Evolutionary conservation across 2,329 filamentous ascomycete genomes (phyloP).

Genomic region (Knufia fluminis): DNA sequence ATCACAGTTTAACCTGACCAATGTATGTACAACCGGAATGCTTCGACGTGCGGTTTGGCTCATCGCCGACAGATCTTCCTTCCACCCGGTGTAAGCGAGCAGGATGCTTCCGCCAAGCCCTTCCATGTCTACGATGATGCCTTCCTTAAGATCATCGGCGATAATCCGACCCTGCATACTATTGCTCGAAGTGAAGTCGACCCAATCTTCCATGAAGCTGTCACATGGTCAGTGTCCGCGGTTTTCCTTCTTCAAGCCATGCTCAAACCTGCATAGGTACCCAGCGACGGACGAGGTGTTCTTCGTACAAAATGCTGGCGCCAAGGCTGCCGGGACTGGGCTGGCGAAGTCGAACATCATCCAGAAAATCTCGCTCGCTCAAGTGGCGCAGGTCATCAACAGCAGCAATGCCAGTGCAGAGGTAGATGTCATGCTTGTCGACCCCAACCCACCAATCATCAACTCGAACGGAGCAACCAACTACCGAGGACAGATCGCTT

Average conservation of each 20-base stretch:
- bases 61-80: constrained; percentile 33
- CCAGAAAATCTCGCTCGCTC: constrained; percentile 40
- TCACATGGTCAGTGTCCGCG: constrained; percentile 38
- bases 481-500: constrained; percentile 42
- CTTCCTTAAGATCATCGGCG: constrained; percentile 44
- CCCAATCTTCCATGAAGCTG: constrained; percentile 48
- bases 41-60: too few relatives aligned
- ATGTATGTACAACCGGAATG: too few relatives aligned
- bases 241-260: background rate
- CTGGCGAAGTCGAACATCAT: constrained; percentile 44
- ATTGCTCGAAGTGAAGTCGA: constrained; percentile 38
- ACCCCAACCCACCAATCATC: constrained; percentile 36
- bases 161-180: constrained; percentile 41
- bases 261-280: constrained; percentile 24
- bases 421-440: constrained; percentile 37
- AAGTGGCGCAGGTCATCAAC: constrained; percentile 32
- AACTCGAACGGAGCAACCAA: constrained; percentile 44
- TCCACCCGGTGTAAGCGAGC: constrained; percentile 36
- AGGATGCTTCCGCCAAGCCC: constrained; percentile 27
- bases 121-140: constrained; percentile 44
- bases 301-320: constrained; percentile 46
- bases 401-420: constrained; percentile 31
- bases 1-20: constrained; percentile 24
- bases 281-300: constrained; percentile 44
- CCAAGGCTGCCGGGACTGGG: constrained; percentile 39